Percentiles rank a stretch among this genome's conserved stretches.
Conservation (phyloP, 108 stramenopile genomes). For the Fistulifera pelliculosa region DNA sequence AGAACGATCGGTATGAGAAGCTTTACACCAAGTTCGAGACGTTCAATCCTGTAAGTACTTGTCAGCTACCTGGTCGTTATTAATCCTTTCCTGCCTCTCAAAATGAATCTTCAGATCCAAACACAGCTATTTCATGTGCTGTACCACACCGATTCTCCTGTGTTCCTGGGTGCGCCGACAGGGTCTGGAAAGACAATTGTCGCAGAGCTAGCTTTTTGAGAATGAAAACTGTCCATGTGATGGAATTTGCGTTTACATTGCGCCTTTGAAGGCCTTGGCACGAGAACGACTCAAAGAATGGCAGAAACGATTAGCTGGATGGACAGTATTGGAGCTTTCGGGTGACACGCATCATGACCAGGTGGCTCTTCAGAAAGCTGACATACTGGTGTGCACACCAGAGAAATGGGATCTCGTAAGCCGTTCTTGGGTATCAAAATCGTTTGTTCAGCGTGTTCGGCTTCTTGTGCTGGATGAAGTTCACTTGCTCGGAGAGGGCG, state of each 20-base stretch:
- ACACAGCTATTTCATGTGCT: slow-evolving; percentile 88
- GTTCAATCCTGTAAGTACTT: slow-evolving; percentile 90
- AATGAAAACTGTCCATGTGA: slow-evolving; percentile 67
- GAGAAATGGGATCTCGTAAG: slow-evolving; percentile 99
- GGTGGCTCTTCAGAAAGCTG: slow-evolving; percentile 71
- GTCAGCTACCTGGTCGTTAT: neutral
- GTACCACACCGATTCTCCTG: slow-evolving; percentile 83
- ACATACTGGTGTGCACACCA: slow-evolving; percentile 96
- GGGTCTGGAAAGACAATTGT: slow-evolving; percentile 89
- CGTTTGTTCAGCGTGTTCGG: slow-evolving; percentile 76
- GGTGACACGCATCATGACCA: slow-evolving; percentile 94
- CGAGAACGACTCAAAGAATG: slow-evolving; percentile 96
- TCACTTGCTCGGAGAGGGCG: slow-evolving; percentile 98
- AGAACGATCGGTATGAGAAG: slow-evolving; percentile 68
- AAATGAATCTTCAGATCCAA: slow-evolving; percentile 84
- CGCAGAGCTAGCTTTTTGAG: slow-evolving; percentile 78
- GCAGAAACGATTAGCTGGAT: slow-evolving; percentile 72
- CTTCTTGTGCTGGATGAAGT: slow-evolving; percentile 98
- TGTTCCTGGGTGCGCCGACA: slow-evolving; percentile 96
- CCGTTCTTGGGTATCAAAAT: slow-evolving; percentile 79
- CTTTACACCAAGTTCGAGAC: slow-evolving; percentile 84
- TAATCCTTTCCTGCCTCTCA: slow-evolving; percentile 42
- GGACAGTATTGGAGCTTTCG: slow-evolving; percentile 93
- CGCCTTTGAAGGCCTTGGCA: slow-evolving; percentile 96
- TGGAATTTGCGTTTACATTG: slow-evolving; percentile 94